Evolutionary conservation across 2,329 filamentous ascomycete species (phyloP), one percentile per base, ranked within the genome.

Genomic region (Exophiala xenobiotica): DNA sequence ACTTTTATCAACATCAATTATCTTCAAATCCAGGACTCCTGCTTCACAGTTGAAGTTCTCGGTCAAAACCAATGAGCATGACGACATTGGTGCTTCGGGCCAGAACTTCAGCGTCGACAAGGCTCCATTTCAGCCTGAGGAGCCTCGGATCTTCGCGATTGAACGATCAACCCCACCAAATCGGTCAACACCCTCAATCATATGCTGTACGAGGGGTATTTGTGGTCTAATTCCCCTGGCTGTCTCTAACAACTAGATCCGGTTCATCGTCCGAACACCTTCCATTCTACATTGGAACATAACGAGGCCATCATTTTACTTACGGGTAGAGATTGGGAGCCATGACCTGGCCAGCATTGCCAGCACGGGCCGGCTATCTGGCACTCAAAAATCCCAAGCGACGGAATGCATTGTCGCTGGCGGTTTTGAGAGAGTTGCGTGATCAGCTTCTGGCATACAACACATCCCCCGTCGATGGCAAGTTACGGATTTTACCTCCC

Each of bases 361-460:
- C 52, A n/a, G 23, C 50, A 29, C 48, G 54, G 27, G 58, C 56
- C 31, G 56, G 51, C 23, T 60, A 60, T 37, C 46, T 62, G 11
- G 54, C 58, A 2, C 46, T 62, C 6, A 53, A 50, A 22, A 62
- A 62, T 33, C 49, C 46, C 12, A 49, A 48, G 11, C 44, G 53
- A 18, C 44, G 60, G 12, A 62, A 62, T 41, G 58, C 60, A 7
- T 43, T 60, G 27, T 60, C 58, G 23, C 49, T 62, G 11, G 58
- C 56, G n/a, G 58, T 62, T 3, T 31, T 62, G 38, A 48, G 56
- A 26, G 51, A 57, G 22, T 38, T 62, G 8, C 49, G 51, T 6
- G 49, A 56, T 33, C 60, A 62, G 41, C 42, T 62, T 6, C 54
- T 60, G 24, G 44, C 46, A 20, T 54, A 57, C 46, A 62, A 62